Base-by-base conservation (phyloP, 164 flowering plant genomes). In the Protea cynaroides region DNA sequence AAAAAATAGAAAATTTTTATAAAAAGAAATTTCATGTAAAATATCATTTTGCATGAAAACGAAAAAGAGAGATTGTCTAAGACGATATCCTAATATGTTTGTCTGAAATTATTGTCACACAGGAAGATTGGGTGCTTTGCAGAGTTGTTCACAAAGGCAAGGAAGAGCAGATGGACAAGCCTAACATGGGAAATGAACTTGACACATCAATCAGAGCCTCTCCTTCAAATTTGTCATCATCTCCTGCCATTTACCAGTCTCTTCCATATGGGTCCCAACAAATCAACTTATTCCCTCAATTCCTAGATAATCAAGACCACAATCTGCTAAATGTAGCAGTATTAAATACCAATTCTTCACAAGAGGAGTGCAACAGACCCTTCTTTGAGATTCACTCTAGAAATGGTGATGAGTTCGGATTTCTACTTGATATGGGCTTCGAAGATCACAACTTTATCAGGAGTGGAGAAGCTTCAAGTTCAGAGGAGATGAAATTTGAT, bases 121-220 rank as follows among this genome's bases (percentile, higher is more conserved):
- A 90, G 94, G 96, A 89, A 68, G 90, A 90, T 59, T 90, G 97
- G 96, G 96, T 87, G 21, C 62, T 90, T 58, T 90, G 96, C 47
- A 80, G 93, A 78, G 96, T 86, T 1, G 86, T 87, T 54, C 78
- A 79, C 79, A 84, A 85, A 56, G 67, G 78, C 82, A 83, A 80
- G 38, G 77, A 70, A 65, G 85, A 78, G 50, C 47, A 58, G 19
- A 56, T 58, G 64, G 54, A 18, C 29, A 69, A 56, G n/a, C 43
- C 25, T 19, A 71, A 66, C 57, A 54, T 73, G 4, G 67, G 69
- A 23, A 59, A 67, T 56, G 69, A 75, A 58, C 70, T 52, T 53
- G 74, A 78, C 40, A 67, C 65, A 38, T 58, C 69, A 52, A 57
- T 29, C 11, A 40, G 50, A 52, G 24, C 72, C 18, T 36, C 46